Evolutionary conservation across 1,139 yeast genomes (phyloP).

Genomic region (Meyerozyma athensensis): DNA sequence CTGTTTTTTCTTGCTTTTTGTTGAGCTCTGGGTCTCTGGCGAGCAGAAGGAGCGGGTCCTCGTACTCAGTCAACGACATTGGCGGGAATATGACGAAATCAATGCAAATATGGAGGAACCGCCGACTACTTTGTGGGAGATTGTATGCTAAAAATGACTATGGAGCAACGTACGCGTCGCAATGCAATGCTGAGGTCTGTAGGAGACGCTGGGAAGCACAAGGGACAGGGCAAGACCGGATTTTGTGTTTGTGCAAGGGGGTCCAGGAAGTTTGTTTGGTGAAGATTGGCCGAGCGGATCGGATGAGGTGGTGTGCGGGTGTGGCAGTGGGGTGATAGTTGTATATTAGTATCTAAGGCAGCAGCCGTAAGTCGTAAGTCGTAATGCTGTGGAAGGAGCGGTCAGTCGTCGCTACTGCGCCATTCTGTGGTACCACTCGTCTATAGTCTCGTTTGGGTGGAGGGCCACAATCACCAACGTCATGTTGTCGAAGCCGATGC

Average conservation of each 20-base stretch:
- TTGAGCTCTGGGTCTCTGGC: conserved; percentile 49
- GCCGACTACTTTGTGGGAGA: no score
- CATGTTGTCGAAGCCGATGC: conserved; percentile 81
- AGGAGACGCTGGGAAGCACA: no score
- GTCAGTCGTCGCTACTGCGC: conserved; percentile 35
- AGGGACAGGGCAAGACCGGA: no score
- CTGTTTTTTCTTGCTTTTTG: conserved; percentile 38
- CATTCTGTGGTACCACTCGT: conserved; percentile 57
- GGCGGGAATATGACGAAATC: no score
- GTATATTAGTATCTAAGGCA: conserved; percentile 1
- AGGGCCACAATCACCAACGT: conserved; percentile 62
- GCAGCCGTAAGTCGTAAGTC: conserved; percentile 3
- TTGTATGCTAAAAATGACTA: not conserved
- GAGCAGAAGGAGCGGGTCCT: conserved; percentile 46
- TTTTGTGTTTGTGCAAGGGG: no score
- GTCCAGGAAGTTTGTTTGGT: no score
- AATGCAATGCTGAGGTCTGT: not conserved
- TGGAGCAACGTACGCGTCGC: not conserved
- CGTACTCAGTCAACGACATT: conserved; percentile 16
- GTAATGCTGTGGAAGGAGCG: not conserved
- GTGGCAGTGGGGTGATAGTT: not conserved
- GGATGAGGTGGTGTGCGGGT: not conserved
- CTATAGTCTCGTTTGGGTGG: conserved; percentile 40
- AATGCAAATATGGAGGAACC: no score
- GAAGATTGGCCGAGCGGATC: no score